Conservation (phyloP, 176 grass and related monocot species). For the Hyparrhenia diplandra region DNA sequence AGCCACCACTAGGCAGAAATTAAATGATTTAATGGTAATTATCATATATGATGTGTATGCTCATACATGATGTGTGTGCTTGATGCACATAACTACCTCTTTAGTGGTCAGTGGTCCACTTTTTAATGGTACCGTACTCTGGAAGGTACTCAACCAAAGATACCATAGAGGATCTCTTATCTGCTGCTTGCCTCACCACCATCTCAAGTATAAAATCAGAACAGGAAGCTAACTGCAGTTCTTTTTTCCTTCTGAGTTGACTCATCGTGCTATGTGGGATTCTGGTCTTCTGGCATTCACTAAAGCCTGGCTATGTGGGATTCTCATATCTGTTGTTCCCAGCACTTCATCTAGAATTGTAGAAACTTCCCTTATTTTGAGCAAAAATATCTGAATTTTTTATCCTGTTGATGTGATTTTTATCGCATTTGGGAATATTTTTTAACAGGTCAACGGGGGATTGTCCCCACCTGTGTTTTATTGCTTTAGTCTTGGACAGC, state of each 20-base stretch:
- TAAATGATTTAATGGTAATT: too few species aligned
- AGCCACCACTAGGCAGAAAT: background rate
- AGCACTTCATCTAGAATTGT: background rate
- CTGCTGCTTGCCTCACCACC: background rate
- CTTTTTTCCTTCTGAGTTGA: background rate
- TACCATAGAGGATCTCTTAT: background rate
- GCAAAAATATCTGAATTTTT: background rate
- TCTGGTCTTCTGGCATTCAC: background rate
- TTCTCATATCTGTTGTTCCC: background rate
- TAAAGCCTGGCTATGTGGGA: background rate
- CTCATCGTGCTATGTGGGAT: background rate
- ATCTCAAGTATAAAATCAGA: background rate
- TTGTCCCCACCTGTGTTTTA: too few species aligned
- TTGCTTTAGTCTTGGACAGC: too few species aligned
- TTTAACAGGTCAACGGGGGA: too few species aligned
- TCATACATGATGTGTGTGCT: background rate
- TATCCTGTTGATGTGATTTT: background rate
- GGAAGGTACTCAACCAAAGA: conserved; percentile 4
- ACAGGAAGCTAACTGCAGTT: background rate
- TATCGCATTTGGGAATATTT: too few species aligned
- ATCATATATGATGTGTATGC: too few species aligned
- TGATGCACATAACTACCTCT: conserved; percentile 10
- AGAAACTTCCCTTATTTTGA: background rate
- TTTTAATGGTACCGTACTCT: background rate
- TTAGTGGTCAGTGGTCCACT: background rate